These are phyloP conservation scores for Lasiodiplodia sp. DNA, from an alignment of 2,329 filamentous ascomycete genomes.

Conservation along the genomic window DNA sequence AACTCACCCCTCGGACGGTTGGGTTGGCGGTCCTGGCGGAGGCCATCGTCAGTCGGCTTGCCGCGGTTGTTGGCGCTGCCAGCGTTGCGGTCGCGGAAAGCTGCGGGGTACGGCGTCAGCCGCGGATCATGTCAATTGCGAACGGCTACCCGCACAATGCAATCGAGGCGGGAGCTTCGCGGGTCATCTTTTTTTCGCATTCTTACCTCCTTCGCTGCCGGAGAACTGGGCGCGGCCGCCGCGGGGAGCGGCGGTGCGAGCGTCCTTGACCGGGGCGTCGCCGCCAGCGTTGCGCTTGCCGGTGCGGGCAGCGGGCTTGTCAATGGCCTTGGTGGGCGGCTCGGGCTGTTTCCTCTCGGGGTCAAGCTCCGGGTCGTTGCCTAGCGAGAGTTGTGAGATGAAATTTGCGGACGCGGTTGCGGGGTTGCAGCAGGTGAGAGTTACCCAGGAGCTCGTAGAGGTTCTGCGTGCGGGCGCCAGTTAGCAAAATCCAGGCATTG, in stretches of 20 bases:
- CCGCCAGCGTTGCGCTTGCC: slow-evolving; percentile 88
- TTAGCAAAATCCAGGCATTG: slow-evolving; percentile 15
- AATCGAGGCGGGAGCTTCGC: not conserved
- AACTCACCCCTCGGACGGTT: slow-evolving; percentile 47
- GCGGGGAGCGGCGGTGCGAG: slow-evolving; percentile 43
- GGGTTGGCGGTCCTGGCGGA: slow-evolving; percentile 55
- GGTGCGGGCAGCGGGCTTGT: slow-evolving; percentile 79
- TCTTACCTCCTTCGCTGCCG: slow-evolving; percentile 89
- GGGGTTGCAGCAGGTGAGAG: slow-evolving; percentile 37
- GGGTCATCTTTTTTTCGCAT: not conserved
- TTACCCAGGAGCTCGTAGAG: slow-evolving; percentile 98
- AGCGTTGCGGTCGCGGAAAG: slow-evolving; percentile 87
- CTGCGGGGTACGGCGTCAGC: slow-evolving; percentile 54
- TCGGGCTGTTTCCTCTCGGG: slow-evolving; percentile 77
- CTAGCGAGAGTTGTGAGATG: slow-evolving; percentile 51
- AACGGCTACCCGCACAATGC: not conserved
- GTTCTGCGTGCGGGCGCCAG: slow-evolving; percentile 68
- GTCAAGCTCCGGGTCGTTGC: slow-evolving; percentile 74
- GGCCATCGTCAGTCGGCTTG: slow-evolving; percentile 76
- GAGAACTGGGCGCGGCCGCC: slow-evolving; percentile 62
- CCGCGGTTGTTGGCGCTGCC: slow-evolving; percentile 83
- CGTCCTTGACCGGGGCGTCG: slow-evolving; percentile 65
- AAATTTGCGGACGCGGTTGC: slow-evolving; percentile 11
- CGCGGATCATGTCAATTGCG: slow-evolving; percentile 2
- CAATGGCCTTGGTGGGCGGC: slow-evolving; percentile 85